Evolutionary conservation across 768 basidiomycete genomes (phyloP), one percentile per base, ranked within the genome.

Genomic region (Russula ochroleuca): DNA sequence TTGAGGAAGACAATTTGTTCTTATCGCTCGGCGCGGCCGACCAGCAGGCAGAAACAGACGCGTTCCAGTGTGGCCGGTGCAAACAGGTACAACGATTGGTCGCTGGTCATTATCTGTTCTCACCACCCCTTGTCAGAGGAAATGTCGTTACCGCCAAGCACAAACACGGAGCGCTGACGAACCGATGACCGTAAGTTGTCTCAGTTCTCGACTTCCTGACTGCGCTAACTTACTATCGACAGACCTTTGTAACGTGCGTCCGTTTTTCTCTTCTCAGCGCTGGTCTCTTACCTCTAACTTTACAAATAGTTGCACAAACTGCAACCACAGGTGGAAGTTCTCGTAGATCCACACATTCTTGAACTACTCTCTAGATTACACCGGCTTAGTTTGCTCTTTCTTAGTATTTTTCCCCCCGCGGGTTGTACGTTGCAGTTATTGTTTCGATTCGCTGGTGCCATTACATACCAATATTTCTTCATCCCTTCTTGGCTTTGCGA

Each of bases 141-240:
- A 94, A 77, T 92, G 92, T 70, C 83, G 88, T 50, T 98, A 97
- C 70, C 88, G 92, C 68, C 94, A 98, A 78, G 92, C 93, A 70
- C 97, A 99, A 73, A 99, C 97, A 9, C 83, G 97, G 60, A 94
- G 92, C 72, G 96, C 97, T 9, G 97, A 98, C 77, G 97, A 98
- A 76, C 95, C 96, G 25, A 98, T 98, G 95, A 98, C 96, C 3
- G 89, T 91, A 73, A 72, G 87, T 81, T 21, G 25, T 50, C 37
- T 37, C 19, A 19, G 25, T 21, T 15, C 43, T 47, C 28, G 33
- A 61, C 66, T 31, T 71, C 55, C 25, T 51, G 57, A 57, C 31
- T 45, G 55, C 47, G 37, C 38, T 72, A 14, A 59, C 37, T 10
- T 25, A 5, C 10, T 21, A 28, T 28, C 28, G 28, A 14, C 58